phyloP scores from a whole-genome alignment of 1,139 yeast species.

The Taphrina pruni region DNA sequence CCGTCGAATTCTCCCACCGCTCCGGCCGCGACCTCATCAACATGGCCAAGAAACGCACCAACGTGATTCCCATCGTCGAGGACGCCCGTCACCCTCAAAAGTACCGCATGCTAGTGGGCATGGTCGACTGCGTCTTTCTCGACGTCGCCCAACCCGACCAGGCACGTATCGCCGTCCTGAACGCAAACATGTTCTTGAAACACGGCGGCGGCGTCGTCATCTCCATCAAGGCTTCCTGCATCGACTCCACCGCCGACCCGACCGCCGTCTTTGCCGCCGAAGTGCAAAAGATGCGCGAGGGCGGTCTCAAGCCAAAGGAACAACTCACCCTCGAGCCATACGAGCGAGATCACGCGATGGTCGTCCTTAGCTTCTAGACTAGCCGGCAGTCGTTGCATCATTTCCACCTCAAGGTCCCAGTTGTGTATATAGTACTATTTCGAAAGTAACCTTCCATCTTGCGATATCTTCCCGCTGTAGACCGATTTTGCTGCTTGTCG shows the following conservation, averaged over 20 bases:
- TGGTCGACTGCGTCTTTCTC: conserved; percentile 98
- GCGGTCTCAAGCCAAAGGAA: conserved; percentile 96
- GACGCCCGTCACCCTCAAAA: conserved; percentile 99
- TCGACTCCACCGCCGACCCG: conserved; percentile 98
- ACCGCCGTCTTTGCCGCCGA: conserved; percentile 99
- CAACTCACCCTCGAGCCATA: conserved; percentile 84
- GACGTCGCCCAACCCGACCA: conserved; percentile 99
- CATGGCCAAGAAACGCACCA: conserved; percentile 99
- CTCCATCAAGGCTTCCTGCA: conserved; percentile 99
- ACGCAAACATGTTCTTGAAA: conserved; percentile 96
- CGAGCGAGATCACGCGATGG: conserved; percentile 74
- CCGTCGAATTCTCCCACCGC: conserved; percentile 99
- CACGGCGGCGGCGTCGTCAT: conserved; percentile 98
- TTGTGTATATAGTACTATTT: too few species aligned
- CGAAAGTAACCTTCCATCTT: too few species aligned
- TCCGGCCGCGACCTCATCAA: conserved; percentile 99
- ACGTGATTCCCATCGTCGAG: conserved; percentile 96
- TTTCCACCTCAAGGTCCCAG: too few species aligned
- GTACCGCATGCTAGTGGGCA: conserved; percentile 95
- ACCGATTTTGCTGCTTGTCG: too few species aligned
- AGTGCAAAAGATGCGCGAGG: conserved; percentile 98
- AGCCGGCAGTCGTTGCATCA: neutral
- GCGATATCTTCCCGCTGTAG: too few species aligned
- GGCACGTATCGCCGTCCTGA: conserved; percentile 98
- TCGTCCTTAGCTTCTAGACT: conserved; percentile 10